Evolutionary conservation across 495 filamentous ascomycete species (phyloP), one percentile per base, ranked within the genome.

Genomic region (Paragyromitra xinjiangensis): DNA sequence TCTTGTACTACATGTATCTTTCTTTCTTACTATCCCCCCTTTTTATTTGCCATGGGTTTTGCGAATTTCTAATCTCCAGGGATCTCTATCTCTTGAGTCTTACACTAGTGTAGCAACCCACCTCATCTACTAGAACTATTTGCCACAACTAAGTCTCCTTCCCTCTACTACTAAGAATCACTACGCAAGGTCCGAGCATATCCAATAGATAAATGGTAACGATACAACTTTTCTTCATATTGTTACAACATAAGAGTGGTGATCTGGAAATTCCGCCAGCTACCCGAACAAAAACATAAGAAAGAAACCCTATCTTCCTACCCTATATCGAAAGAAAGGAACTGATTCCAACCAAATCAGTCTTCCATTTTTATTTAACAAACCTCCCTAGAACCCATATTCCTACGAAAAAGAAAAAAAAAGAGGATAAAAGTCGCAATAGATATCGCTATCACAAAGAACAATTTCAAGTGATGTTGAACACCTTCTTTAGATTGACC

Each of bases 401-500:
- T 37, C 34, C 39, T 26, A 19, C 48, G 42, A 56, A 39, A 51
- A 24, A 56, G 1, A 69, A 58, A 26, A 12, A 26, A 56, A 56
- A 51, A n/a, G 48, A 51, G 48, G 3, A n/a, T 34, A 51, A 50
- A 51, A 51, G 19, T n/a, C 5, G 19, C 48, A 51, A 51, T 29
- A 69, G 67, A 69, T 69, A 62, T 71, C 42, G 29, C 39, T 24
- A 24, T 56, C 39, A 2, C 53, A 34, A 72, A 71, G 34, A 67
- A 24, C 66, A 22, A 63, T 48, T 48, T 87, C 85, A 94, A 81
- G 88, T 88, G 83, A 99, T 92, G 85, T 98, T 96, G 84, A 98
- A 99, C 80, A 95, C 77, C 89, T 98, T 98, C 83, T 98, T 88
- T 87, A 96, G 95, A 84, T 94, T 93, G 69, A 91, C 88, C 77